Conservation (phyloP, 345 rosid species). For the Syzygium oleosum region DNA sequence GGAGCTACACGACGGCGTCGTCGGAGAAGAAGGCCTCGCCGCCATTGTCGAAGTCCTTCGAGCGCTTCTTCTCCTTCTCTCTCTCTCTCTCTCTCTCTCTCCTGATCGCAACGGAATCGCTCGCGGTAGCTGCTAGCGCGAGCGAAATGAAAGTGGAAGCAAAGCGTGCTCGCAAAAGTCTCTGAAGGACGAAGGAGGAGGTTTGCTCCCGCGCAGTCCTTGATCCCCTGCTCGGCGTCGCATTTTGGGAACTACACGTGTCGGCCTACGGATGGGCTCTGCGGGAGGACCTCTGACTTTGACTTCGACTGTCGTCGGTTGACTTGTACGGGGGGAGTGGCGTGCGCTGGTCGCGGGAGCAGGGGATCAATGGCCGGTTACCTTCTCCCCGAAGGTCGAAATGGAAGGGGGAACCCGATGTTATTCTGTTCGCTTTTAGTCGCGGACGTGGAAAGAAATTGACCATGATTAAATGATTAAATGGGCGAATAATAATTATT, state of each 20-base stretch:
- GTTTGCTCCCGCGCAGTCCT: not conserved
- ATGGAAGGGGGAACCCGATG: not conserved
- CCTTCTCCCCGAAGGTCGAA: not conserved
- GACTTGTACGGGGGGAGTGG: not conserved
- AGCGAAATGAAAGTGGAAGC: not conserved
- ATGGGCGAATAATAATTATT: rapidly evolving
- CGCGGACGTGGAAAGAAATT: too few species aligned
- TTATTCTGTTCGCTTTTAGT: not conserved
- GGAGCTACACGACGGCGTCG: slow-evolving; percentile 30
- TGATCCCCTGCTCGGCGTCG: not conserved
- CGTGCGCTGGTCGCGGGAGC: not conserved
- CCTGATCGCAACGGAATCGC: not conserved
- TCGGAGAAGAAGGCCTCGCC: slow-evolving; percentile 28
- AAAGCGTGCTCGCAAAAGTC: not conserved
- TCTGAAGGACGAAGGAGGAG: not conserved
- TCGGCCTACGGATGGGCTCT: not conserved
- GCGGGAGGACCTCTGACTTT: not conserved
- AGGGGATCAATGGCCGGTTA: not conserved
- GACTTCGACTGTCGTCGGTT: not conserved
- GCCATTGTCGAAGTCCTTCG: slow-evolving; percentile 21
- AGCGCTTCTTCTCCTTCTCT: not conserved
- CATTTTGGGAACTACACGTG: not conserved
- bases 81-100: too few species aligned
- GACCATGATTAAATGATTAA: too few species aligned
- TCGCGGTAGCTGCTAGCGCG: not conserved